Conservation (phyloP, 1,284 basidiomycete genomes). For the Fistulina hepatica region DNA sequence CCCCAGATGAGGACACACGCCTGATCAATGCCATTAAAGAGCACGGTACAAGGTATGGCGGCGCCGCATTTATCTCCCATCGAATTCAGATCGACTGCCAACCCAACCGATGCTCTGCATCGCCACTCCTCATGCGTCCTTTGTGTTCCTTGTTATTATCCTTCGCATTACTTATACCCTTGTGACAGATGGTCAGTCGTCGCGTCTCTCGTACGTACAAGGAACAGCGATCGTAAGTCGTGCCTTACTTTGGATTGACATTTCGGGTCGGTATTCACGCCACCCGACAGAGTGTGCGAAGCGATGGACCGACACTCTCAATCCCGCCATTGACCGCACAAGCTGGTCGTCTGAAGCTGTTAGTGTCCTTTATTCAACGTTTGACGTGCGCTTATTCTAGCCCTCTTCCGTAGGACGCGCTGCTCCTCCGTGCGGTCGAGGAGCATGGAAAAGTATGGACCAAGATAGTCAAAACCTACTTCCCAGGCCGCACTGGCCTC, state of each 20-base stretch:
- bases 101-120: no score
- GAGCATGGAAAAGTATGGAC: slow-evolving; percentile 48
- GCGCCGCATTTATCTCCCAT: slow-evolving; percentile 1
- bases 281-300: slow-evolving; percentile 39
- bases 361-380: slow-evolving; percentile 13
- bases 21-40: slow-evolving; percentile 42
- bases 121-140: no score
- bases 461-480: slow-evolving; percentile 45
- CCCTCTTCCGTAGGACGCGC: slow-evolving; percentile 29
- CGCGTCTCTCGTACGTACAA: slow-evolving; percentile 38
- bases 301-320: slow-evolving; percentile 47
- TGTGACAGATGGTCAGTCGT: slow-evolving; percentile 41
- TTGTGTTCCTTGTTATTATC: slow-evolving; percentile 2
- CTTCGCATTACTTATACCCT: slow-evolving; percentile 3
- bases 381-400: slow-evolving; percentile 10
- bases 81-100: not conserved
- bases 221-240: slow-evolving; percentile 44
- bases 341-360: slow-evolving; percentile 45
- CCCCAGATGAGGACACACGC: slow-evolving; percentile 44
- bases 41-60: slow-evolving; percentile 44
- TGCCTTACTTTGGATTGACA: slow-evolving; percentile 4
- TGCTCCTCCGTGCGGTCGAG: slow-evolving; percentile 39
- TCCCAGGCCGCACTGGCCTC: slow-evolving; percentile 44
- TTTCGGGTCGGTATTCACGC: not conserved
- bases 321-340: slow-evolving; percentile 44